Base-by-base conservation (phyloP, 805 yeast species). In the Myxozyma vanderwaltii region DNA sequence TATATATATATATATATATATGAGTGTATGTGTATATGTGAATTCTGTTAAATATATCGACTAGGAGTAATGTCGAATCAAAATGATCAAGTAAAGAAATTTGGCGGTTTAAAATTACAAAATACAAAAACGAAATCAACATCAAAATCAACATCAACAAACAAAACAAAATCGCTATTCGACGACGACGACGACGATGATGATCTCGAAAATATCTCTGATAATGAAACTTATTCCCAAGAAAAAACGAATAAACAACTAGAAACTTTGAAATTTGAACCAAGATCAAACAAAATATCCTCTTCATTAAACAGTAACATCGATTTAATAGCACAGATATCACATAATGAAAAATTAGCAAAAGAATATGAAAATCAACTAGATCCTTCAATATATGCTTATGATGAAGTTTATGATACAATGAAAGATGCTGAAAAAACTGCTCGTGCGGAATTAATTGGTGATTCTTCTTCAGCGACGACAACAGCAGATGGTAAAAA, bases 321-420 rank as follows among this genome's bases (percentile, higher is more conserved):
- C 6, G 63, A 61, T 6, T 26, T 62, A 17, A 40, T 51, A 7
- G 64, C 61, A 31, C 57, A 56, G 5, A n/a, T 41, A 15, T 41
- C 33, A 31, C 52, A 54, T 10, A 56, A 62, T 17, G 21, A 48
- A 10, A 53, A 56, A 38, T 21, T 41, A 17, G 43, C 59, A 17
- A 43, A 43, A 15, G 21, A 33, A 17, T n/a, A 51, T 8, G 55
- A 39, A 27, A 35, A 31, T 8, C 39, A 31, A n/a, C 17, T 10
- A 19, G 67, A 64, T 29, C 45, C 61, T 10, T 58, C 72, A 3
- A 59, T 69, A 2, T 79, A 75, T 59, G 75, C 72, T 13, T 81
- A 79, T 61, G 85, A 81, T 58, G 83, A 77, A 48, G 77, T 76
- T 0, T 78, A 77, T 56, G 85, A 81, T 41, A 69, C 71, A 2